These are phyloP conservation scores for Colletotrichum nymphaeae DNA, from an alignment of 2,329 filamentous ascomycete species.

Conservation along the genomic window DNA sequence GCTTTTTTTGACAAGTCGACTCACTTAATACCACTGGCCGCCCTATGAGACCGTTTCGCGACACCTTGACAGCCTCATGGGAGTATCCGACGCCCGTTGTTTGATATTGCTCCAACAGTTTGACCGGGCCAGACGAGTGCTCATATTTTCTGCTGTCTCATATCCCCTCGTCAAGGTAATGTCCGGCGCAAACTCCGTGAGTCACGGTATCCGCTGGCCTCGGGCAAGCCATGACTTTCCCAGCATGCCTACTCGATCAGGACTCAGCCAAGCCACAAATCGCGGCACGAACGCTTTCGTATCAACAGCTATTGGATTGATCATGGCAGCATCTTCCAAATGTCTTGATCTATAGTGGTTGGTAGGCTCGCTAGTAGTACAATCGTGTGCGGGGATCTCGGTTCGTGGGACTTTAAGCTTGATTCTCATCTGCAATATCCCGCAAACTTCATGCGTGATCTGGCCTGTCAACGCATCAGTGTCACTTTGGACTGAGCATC, in stretches of 20 bases:
- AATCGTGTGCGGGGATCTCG: constrained; percentile 28
- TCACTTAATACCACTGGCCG: constrained; percentile 20
- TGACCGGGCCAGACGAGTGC: neutral
- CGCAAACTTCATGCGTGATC: constrained; percentile 17
- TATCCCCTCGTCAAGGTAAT: neutral
- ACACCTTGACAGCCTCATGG: neutral
- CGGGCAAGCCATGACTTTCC: constrained; percentile 11
- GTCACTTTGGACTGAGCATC: constrained; percentile 22
- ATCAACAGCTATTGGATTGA: constrained; percentile 6
- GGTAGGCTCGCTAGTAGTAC: constrained; percentile 38
- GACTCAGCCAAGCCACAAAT: constrained; percentile 37
- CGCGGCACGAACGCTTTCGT: constrained; percentile 8
- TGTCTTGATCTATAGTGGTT: constrained; percentile 42
- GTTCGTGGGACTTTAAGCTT: constrained; percentile 16
- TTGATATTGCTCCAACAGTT: neutral
- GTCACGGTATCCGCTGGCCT: constrained; percentile 5
- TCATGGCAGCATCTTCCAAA: constrained; percentile 34
- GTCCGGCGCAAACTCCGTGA: constrained; percentile 12
- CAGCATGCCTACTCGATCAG: constrained; percentile 12
- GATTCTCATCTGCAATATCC: constrained; percentile 25
- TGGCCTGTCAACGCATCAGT: constrained; percentile 19
- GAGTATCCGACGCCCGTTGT: neutral
- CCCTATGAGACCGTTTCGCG: constrained; percentile 14
- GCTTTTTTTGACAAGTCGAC: constrained; percentile 2
- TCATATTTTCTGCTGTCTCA: neutral